phyloP scores from a whole-genome alignment of 2,329 filamentous ascomycete species.

The Scedosporium minutisporum region DNA sequence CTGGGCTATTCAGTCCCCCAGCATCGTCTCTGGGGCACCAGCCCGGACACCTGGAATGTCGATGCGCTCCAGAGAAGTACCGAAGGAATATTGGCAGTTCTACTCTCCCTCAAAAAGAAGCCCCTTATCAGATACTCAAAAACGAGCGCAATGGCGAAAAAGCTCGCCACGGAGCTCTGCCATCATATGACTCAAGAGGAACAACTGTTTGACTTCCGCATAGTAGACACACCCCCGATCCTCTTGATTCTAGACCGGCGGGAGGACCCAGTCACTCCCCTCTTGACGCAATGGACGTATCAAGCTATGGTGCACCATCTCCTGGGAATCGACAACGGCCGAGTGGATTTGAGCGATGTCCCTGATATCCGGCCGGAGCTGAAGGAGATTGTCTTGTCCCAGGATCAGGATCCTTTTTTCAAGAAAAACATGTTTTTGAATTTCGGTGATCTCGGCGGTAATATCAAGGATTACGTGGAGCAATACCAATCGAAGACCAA shows the following conservation, averaged over 20 bases:
- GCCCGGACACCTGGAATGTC: conserved; percentile 80
- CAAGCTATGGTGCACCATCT: conserved; percentile 99
- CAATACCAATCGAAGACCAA: conserved; percentile 98
- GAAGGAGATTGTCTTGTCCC: conserved; percentile 87
- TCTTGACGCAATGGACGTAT: conserved; percentile 97
- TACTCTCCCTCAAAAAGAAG: conserved; percentile 92
- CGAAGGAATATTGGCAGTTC: conserved; percentile 74
- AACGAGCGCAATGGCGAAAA: conserved; percentile 82
- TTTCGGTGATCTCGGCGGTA: conserved; percentile 89
- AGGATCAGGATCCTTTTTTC: conserved; percentile 97
- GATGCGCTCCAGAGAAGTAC: conserved; percentile 79
- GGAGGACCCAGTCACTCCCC: conserved; percentile 87
- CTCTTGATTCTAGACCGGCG: conserved; percentile 82
- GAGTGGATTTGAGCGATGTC: conserved; percentile 77
- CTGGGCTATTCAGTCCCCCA: conserved; percentile 63
- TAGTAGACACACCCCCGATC: conserved; percentile 88
- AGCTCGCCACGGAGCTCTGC: conserved; percentile 82
- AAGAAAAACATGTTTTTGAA: conserved; percentile 99
- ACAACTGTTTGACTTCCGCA: conserved; percentile 91
- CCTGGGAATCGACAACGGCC: conserved; percentile 87
- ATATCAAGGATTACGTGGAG: conserved; percentile 96
- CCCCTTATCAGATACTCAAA: conserved; percentile 89
- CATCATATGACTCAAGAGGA: conserved; percentile 94
- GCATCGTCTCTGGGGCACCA: conserved; percentile 70
- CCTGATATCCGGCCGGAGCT: conserved; percentile 79